Base-by-base conservation (phyloP, 2,329 filamentous ascomycete species). In the Bipolaris zeicola region DNA sequence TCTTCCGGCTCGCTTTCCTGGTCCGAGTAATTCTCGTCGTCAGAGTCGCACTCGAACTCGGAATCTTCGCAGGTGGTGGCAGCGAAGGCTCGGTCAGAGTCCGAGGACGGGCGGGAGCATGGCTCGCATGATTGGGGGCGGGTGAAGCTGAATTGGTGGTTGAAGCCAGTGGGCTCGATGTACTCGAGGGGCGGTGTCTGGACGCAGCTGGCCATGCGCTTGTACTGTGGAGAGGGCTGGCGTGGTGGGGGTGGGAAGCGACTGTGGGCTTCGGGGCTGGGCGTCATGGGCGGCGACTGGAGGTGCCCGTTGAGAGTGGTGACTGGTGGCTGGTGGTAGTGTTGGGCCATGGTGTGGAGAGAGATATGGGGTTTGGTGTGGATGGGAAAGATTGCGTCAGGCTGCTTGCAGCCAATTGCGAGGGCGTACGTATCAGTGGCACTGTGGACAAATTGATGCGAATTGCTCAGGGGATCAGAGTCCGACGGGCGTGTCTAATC, bases 181-280 rank as follows among this genome's bases (percentile, higher is more conserved):
- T 68, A 72, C 50, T 77, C 76, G 33, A 75, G 54, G 28, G 74
- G 74, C 20, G 75, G 75, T 43, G 76, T 76, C 33, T 76, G 71
- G 18, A 66, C 64, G 38, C 68, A 56, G 44, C 66, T 69, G 44
- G 63, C 63, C 66, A 73, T 71, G 45, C 70, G 71, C 62, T 74
- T 75, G 62, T 72, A 71, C 31, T 67, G 57, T 6, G 73, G 69
- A 48, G 74, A 72, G 13, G 72, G 69, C 44, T 72, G 71, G 60
- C 65, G 69, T 22, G 68, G 61, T 28, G 66, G 64, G 22, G 70
- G 68, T 36, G 69, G 68, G 46, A 65, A 75, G 41, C 57, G 71
- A 55, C 66, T 41, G 39, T 69, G 67, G 28, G 64, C 61, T 60
- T 65, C 65, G 42, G 66, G 55, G 58, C 65, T 69, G 24, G 72